Evolutionary conservation across 208 protist species (phyloP).

Genomic region (Trichomonas gallinae): DNA sequence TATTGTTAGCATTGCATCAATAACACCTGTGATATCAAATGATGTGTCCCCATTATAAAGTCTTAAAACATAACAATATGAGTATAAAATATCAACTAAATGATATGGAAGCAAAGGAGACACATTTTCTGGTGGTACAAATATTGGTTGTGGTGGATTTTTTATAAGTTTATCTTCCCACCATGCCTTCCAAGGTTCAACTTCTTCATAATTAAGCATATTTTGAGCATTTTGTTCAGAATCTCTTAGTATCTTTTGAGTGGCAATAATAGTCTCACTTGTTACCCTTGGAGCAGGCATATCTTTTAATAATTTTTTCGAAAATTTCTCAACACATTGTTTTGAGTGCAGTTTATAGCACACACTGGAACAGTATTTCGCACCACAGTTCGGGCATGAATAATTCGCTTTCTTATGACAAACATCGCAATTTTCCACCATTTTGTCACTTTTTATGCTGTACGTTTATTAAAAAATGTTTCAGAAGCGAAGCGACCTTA

Average conservation of each 20-base stretch:
- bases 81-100: conserved; percentile 19
- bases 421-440: neutral
- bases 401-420: neutral
- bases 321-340: neutral
- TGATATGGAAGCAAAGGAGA: neutral
- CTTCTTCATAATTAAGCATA: neutral
- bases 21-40: neutral
- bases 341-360: neutral
- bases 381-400: neutral
- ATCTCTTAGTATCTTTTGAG: neutral
- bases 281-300: neutral
- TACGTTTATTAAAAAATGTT: neutral
- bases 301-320: neutral
- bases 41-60: neutral
- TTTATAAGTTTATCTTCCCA: neutral
- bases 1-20: neutral
- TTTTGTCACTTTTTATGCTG: neutral
- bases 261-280: neutral
- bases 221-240: neutral
- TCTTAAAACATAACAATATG: neutral
- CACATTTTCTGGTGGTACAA: neutral
- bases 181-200: conserved; percentile 5
- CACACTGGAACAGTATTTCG: neutral
- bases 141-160: neutral
- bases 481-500: neutral